Conservation (phyloP, 2,329 filamentous ascomycete species). For the Fusarium compactum region DNA sequence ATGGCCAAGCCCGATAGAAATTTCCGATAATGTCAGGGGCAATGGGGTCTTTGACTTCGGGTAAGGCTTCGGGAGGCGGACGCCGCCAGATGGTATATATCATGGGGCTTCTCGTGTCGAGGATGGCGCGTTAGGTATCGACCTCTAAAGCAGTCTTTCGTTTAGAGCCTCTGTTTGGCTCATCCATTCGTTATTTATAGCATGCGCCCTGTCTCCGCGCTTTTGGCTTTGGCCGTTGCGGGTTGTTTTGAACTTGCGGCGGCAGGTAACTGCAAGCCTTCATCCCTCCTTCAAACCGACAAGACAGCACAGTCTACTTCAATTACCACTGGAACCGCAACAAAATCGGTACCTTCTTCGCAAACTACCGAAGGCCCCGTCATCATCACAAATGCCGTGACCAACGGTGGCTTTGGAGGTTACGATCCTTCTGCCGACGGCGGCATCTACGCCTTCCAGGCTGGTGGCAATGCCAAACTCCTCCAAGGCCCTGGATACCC, state of each 20-base stretch:
- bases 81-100: slow-evolving; percentile 5
- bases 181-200: slow-evolving; percentile 12
- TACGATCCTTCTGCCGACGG: slow-evolving; percentile 35
- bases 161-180: slow-evolving; percentile 9
- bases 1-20: slow-evolving; percentile 2
- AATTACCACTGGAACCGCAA: background rate
- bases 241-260: slow-evolving; percentile 1
- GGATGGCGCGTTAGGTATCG: background rate
- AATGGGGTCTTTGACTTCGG: background rate
- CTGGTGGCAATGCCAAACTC: slow-evolving; percentile 22
- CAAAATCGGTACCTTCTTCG: background rate
- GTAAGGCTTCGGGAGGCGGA: slow-evolving; percentile 9
- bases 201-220: slow-evolving; percentile 32
- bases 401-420: slow-evolving; percentile 40
- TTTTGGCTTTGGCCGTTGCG: slow-evolving; percentile 25
- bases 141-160: background rate
- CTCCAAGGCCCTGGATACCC: slow-evolving; percentile 34
- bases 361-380: slow-evolving; percentile 23
- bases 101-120: background rate
- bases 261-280: slow-evolving; percentile 31
- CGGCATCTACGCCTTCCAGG: slow-evolving; percentile 40
- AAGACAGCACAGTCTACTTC: slow-evolving; percentile 3
- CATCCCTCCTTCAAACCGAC: background rate
- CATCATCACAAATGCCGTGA: slow-evolving; percentile 27
- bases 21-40: slow-evolving; percentile 9